Evolutionary conservation across 2,329 filamentous ascomycete species (phyloP).

Genomic region (Phialemonium atrogriseum): DNA sequence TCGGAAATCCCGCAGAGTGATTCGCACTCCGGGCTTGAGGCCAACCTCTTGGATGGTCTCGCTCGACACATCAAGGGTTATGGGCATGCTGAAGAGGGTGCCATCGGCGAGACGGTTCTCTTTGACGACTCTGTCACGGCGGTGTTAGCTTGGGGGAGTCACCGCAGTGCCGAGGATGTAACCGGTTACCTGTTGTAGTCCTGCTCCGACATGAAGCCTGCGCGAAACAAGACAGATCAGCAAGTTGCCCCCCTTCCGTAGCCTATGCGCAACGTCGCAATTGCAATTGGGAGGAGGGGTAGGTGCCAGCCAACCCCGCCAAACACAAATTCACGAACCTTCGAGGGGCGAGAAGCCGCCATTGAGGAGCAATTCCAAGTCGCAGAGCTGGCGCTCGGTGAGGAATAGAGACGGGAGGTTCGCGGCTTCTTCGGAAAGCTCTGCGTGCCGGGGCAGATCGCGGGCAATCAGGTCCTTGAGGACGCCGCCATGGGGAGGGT

Average conservation of each 20-base stretch:
- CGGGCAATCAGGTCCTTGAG: slow-evolving; percentile 97
- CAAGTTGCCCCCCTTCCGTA: neutral
- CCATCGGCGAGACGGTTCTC: slow-evolving; percentile 81
- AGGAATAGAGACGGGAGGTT: slow-evolving; percentile 75
- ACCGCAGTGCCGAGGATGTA: no score
- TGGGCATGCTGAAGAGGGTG: slow-evolving; percentile 92
- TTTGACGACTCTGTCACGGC: slow-evolving; percentile 70
- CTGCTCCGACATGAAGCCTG: slow-evolving; percentile 94
- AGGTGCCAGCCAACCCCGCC: no score
- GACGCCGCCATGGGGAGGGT: slow-evolving; percentile 77
- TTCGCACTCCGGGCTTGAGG: slow-evolving; percentile 70
- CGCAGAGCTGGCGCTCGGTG: slow-evolving; percentile 91
- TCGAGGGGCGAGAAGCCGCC: slow-evolving; percentile 97
- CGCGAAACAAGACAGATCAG: slow-evolving; percentile 3
- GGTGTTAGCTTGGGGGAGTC: slow-evolving; percentile 20
- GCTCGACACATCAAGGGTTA: slow-evolving; percentile 79
- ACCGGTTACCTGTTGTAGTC: slow-evolving; percentile 93
- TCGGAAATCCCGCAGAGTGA: slow-evolving; percentile 89
- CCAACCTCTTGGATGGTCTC: slow-evolving; percentile 65
- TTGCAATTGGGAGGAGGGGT: neutral
- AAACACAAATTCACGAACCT: slow-evolving; percentile 48
- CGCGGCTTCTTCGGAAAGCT: slow-evolving; percentile 81
- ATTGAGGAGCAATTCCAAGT: slow-evolving; percentile 94
- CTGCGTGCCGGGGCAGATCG: slow-evolving; percentile 72
- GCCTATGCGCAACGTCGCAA: neutral